Evolutionary conservation across 2,329 filamentous ascomycete genomes (phyloP), one percentile per base, ranked within the genome.

Genomic region (Colletotrichum spaethianum): DNA sequence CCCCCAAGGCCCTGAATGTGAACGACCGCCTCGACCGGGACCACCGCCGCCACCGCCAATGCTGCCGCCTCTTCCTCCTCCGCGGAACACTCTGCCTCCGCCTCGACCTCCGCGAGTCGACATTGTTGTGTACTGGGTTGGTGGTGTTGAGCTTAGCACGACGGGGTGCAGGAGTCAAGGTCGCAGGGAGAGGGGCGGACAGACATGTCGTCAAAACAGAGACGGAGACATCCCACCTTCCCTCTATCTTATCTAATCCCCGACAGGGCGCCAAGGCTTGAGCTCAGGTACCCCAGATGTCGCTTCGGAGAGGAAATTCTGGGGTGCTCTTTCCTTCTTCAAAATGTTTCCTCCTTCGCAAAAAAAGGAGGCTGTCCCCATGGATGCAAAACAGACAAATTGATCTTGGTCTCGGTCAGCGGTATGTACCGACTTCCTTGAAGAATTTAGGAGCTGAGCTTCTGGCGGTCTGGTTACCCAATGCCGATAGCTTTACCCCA

Each of bases 1-100:
- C 72, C 89, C 90, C 91, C 92, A 94, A 75, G 89, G 86, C 62
- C 87, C 87, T 59, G 90, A 89, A 12, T 80, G 74, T 20, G 76
- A 74, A 60, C 78, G 80, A 55, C 75, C 78, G 52, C 80, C 78
- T 77, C 77, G 78, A 44, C 70, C 70, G 1, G 3, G 42, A 0
- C 59, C 28, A 20, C 36, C 59, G 4, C 11, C 36, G 6, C 60
- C 40, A 20, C 59, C 33, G 5, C 65, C 28, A 28, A 50, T 52
- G 26, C 7, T 20, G 3, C 60, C 52, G n/a, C 66, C 64, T 28
- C 23, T 48, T 23, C 61, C 50, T n/a, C 57, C 65, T 57, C 70
- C 66, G 1, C 60, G 56, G 7, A 64, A 72, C 4, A 26, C 53
- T 23, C 60, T 55, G 1, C 28, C 44, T 28, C 44, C 59, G 4